Base-by-base conservation (phyloP, 2,329 filamentous ascomycete species). In the Exophiala sideris region DNA sequence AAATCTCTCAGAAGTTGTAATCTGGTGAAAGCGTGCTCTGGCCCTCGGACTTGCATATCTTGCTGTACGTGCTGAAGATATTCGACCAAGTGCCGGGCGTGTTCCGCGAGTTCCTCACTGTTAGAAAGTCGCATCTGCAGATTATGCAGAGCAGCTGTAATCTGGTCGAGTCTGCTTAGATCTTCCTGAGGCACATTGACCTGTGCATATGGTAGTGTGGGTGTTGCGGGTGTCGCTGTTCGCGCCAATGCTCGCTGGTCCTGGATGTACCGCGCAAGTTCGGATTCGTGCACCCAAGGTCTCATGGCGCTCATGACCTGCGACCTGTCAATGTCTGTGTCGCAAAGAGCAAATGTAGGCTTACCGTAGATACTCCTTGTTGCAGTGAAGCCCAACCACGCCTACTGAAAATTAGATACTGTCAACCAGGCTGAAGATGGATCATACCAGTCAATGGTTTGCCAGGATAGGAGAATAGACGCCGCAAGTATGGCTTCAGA, bases 241-340 rank as follows among this genome's bases (percentile, higher is more conserved):
- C 66, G 66, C 58, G 68, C 67, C 21, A 74, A 59, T 24, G 67
- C 65, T 40, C 71, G 64, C 54, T 76, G 73, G 52, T 60, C 68
- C 40, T 76, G 72, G 39, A 76, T 60, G 34, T 71, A 71, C 53
- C 68, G 67, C 8, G 71, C 73, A 18, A 76, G 57, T 50, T 91
- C 83, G 33, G 91, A 96, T 68, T 95, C 87, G 64, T 95, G 85
- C 71, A 90, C 90, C 91, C 89, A 95, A 11, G 84, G 80, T 60
- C 91, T 88, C 91, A 97, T 97, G 40, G 89, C 87, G 65, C 90
- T 85, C 62, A 96, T 87, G 49, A 97, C 85, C 87, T 91, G 68
- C 54, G 38, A 40, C 29, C 36, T 32, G 41, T 56, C 45, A 51
- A 50, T 42, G 42, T 16, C 9, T 47, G 39, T 8, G 3, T 18